Conservation (phyloP, 2,329 filamentous ascomycete genomes). For the Cadophora sp. region DNA sequence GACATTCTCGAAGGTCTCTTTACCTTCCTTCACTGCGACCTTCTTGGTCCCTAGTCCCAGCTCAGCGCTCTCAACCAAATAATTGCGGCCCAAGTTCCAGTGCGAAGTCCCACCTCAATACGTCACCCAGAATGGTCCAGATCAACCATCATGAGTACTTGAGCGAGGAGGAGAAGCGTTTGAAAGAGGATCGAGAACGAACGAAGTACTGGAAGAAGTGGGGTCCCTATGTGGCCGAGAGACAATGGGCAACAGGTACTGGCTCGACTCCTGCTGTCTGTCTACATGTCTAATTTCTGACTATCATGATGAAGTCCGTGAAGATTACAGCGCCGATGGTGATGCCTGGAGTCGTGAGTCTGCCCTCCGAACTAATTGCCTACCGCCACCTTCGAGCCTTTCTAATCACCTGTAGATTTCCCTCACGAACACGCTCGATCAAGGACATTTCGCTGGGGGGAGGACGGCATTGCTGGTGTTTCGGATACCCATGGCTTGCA, state of each 20-base stretch:
- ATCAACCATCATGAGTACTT: constrained; percentile 88
- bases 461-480: constrained; percentile 95
- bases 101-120: background rate
- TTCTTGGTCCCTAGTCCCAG: background rate
- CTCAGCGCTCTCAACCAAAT: background rate
- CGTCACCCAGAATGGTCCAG: constrained; percentile 73
- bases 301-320: constrained; percentile 69
- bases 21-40: background rate
- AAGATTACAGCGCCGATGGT: constrained; percentile 89
- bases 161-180: constrained; percentile 87
- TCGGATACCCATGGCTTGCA: constrained; percentile 90
- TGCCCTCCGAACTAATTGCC: background rate
- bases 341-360: constrained; percentile 94
- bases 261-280: background rate
- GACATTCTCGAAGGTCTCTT: background rate
- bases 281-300: constrained; percentile 6
- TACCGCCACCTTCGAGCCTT: background rate
- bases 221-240: constrained; percentile 91
- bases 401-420: constrained; percentile 69
- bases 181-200: constrained; percentile 83
- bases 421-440: constrained; percentile 90
- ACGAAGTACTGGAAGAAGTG: constrained; percentile 98
- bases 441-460: constrained; percentile 91
- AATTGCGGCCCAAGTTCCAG: background rate
- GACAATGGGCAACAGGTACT: constrained; percentile 92